These are phyloP conservation scores for Leccinum boreale DNA, from an alignment of 768 basidiomycete genomes.

Conservation along the genomic window DNA sequence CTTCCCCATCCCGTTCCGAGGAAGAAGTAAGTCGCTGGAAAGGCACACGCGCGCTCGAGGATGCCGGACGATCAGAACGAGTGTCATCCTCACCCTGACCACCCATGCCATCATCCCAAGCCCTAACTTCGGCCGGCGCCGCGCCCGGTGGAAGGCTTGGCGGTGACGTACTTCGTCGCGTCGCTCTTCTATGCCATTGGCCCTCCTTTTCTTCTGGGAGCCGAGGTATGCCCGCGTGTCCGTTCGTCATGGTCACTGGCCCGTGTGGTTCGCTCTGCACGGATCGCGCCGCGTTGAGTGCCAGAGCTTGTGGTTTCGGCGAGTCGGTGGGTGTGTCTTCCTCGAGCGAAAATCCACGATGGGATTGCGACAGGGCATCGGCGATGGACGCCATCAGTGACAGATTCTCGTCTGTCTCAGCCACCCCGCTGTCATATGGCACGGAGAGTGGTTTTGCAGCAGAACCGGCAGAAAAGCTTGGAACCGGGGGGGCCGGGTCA, in stretches of 20 bases:
- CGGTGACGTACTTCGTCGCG: conserved; percentile 33
- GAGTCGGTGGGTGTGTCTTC: conserved; percentile 19
- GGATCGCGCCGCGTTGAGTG: neutral
- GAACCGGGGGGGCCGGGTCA: conserved; percentile 19
- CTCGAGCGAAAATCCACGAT: conserved; percentile 25
- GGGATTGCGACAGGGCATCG: conserved; percentile 32
- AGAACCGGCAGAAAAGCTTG: conserved; percentile 9
- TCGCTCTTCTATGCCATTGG: conserved; percentile 21
- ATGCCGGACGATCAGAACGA: conserved; percentile 29
- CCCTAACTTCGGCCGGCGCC: conserved; percentile 35
- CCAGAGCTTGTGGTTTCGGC: conserved; percentile 35
- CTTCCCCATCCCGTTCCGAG: conserved; percentile 29
- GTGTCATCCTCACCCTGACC: conserved; percentile 31
- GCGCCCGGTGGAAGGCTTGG: conserved; percentile 44
- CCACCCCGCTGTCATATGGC: conserved; percentile 5
- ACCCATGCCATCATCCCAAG: conserved; percentile 35
- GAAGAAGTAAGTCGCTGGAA: conserved; percentile 34
- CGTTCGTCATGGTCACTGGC: conserved; percentile 15
- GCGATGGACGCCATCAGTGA: conserved; percentile 40
- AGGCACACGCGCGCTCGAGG: conserved; percentile 33
- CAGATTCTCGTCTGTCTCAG: conserved; percentile 22
- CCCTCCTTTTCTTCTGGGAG: conserved; percentile 13
- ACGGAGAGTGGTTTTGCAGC: conserved; percentile 1
- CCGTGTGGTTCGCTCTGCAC: conserved; percentile 19
- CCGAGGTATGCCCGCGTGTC: conserved; percentile 6